Conservation (phyloP, 2,329 filamentous ascomycete species). For the Colletotrichum lini region DNA sequence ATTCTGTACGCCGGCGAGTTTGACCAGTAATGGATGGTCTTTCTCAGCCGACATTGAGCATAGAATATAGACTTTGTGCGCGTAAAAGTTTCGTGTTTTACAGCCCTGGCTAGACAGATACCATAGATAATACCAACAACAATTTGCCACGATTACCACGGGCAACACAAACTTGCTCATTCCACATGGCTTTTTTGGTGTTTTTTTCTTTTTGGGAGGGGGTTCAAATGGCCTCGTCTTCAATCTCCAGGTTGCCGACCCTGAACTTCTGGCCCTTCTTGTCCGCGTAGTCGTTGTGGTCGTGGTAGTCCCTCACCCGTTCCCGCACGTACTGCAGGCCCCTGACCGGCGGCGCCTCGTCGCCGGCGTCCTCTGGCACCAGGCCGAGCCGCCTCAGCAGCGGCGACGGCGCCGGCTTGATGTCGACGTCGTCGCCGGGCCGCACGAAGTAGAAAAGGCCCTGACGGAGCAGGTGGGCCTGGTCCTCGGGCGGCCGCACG, state of each 20-base stretch:
- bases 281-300: constrained; percentile 56
- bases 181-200: too few species aligned
- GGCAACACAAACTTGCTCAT: too few species aligned
- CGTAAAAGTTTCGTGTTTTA: not conserved
- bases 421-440: constrained; percentile 50
- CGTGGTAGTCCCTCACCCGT: constrained; percentile 57
- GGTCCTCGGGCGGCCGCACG: constrained; percentile 52
- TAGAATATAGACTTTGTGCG: not conserved
- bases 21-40: constrained; percentile 16
- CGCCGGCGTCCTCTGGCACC: constrained; percentile 45
- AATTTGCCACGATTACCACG: too few species aligned
- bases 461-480: constrained; percentile 49
- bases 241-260: constrained; percentile 56
- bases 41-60: too few species aligned
- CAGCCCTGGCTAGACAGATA: not conserved
- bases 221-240: constrained; percentile 53
- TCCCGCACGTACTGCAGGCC: constrained; percentile 58
- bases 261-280: constrained; percentile 56
- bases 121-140: not conserved
- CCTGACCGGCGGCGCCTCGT: constrained; percentile 48
- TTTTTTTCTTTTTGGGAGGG: too few species aligned
- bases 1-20: constrained; percentile 63
- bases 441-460: constrained; percentile 56
- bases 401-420: constrained; percentile 50
- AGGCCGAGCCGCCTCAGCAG: constrained; percentile 48